Conservation (phyloP, 2,329 filamentous ascomycete genomes). For the Aspergillus jensenii region DNA sequence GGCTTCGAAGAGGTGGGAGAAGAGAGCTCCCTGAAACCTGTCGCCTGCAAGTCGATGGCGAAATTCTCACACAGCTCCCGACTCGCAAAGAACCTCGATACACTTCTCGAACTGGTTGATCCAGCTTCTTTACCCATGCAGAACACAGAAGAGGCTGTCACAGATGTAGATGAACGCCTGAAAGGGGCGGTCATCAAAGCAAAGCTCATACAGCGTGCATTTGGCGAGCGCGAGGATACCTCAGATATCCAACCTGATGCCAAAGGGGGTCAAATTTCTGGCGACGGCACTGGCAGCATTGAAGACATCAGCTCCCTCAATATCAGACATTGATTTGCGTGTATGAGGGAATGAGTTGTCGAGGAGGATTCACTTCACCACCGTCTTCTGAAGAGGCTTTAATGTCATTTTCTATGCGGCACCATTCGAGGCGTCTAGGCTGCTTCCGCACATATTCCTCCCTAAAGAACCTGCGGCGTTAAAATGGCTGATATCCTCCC, state of each 20-base stretch:
- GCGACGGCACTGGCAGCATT: slow-evolving; percentile 45
- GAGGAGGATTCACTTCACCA: neutral
- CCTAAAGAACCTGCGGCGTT: neutral
- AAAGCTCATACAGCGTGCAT: slow-evolving; percentile 77
- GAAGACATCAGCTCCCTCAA: slow-evolving; percentile 48
- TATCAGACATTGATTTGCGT: slow-evolving; percentile 34
- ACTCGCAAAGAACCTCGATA: slow-evolving; percentile 72
- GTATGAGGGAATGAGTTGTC: neutral
- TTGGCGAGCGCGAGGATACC: slow-evolving; percentile 48
- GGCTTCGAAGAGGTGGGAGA: slow-evolving; percentile 15
- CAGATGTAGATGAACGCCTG: slow-evolving; percentile 85
- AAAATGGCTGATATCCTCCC: neutral
- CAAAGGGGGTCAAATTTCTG: slow-evolving; percentile 28
- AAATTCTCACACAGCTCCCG: slow-evolving; percentile 58
- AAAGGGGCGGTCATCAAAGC: slow-evolving; percentile 80
- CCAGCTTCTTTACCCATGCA: slow-evolving; percentile 72
- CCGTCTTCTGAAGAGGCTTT: neutral
- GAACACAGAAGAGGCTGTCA: slow-evolving; percentile 86
- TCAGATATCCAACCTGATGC: slow-evolving; percentile 27
- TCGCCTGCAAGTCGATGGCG: slow-evolving; percentile 43
- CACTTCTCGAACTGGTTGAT: slow-evolving; percentile 76
- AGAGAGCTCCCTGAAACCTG: slow-evolving; percentile 25
- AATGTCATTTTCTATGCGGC: neutral
- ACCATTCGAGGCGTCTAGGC: neutral
- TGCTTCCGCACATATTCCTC: neutral